Percentiles rank a stretch among this genome's conserved stretches.
phyloP scores from a whole-genome alignment of 805 yeast genomes.

The Sugiyamaella marilandica region DNA sequence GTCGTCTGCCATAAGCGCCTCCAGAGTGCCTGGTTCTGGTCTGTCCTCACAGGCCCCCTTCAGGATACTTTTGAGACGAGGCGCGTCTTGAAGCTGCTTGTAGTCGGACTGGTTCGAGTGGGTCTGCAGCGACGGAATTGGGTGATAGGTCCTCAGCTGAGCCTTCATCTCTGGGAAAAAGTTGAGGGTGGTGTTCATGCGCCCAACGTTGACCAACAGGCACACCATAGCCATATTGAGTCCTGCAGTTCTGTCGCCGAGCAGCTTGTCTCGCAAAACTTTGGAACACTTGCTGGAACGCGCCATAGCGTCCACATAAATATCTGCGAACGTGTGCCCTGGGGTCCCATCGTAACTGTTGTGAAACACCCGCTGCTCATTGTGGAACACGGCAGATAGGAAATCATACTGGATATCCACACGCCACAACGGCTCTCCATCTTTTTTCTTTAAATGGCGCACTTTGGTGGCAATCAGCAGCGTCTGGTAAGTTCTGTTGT shows the following conservation, averaged over 20 bases:
- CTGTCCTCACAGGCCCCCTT: conserved; percentile 80
- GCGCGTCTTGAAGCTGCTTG: conserved; percentile 90
- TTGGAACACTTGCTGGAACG: conserved; percentile 79
- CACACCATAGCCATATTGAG: conserved; percentile 76
- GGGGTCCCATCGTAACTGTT: conserved; percentile 35
- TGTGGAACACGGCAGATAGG: conserved; percentile 57
- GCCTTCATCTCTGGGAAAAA: conserved; percentile 93
- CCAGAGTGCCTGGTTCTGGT: conserved; percentile 44
- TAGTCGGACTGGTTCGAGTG: conserved; percentile 51
- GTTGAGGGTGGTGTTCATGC: conserved; percentile 92
- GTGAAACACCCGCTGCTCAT: conserved; percentile 61
- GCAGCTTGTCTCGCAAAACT: conserved; percentile 70
- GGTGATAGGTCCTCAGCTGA: conserved; percentile 85
- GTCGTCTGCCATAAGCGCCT: conserved; percentile 39
- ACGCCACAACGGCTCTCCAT: conserved; percentile 90
- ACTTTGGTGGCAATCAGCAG: conserved; percentile 32
- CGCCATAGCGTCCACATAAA: conserved; percentile 76
- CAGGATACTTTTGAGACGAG: conserved; percentile 81
- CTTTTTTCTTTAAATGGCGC: conserved; percentile 65
- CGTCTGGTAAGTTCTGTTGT: conserved; percentile 21
- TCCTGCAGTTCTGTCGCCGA: conserved; percentile 57
- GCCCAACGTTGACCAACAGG: conserved; percentile 81
- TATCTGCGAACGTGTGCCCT: conserved; percentile 71
- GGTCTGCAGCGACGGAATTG: conserved; percentile 84
- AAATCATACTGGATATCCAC: conserved; percentile 83